These are phyloP conservation scores for Epicoccum sorghinum DNA, from an alignment of 2,329 filamentous ascomycete genomes.

Conservation along the genomic window DNA sequence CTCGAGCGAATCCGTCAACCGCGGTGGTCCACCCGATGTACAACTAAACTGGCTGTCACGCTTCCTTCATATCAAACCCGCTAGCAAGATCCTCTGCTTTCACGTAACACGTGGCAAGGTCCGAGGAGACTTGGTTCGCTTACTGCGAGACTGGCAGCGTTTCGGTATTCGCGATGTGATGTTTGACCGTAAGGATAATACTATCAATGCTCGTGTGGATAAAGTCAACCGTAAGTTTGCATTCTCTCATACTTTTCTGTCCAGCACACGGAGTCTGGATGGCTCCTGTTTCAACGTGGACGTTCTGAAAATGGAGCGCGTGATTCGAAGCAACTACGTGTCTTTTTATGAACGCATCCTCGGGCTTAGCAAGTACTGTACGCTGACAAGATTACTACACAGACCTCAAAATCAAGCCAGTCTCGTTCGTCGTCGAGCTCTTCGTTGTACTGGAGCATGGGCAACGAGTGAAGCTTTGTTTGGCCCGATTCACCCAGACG, in stretches of 20 bases:
- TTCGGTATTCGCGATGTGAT: slow-evolving; percentile 82
- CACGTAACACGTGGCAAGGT: slow-evolving; percentile 72
- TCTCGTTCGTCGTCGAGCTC: slow-evolving; percentile 85
- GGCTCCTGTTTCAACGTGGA: slow-evolving; percentile 8
- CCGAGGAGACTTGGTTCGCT: slow-evolving; percentile 75
- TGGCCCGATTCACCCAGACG: slow-evolving; percentile 87
- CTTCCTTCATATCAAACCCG: slow-evolving; percentile 88
- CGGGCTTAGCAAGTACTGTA: slow-evolving; percentile 3
- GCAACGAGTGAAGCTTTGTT: slow-evolving; percentile 74
- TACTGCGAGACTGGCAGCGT: slow-evolving; percentile 79
- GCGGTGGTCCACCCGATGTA: slow-evolving; percentile 47
- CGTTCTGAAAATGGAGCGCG: slow-evolving; percentile 17
- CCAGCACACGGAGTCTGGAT: no score
- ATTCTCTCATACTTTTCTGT: slow-evolving; percentile 9
- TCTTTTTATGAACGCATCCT: neutral
- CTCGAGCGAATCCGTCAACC: slow-evolving; percentile 56
- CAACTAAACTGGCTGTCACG: slow-evolving; percentile 82
- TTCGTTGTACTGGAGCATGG: slow-evolving; percentile 90
- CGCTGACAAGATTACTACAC: slow-evolving; percentile 9
- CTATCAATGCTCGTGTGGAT: slow-evolving; percentile 79
- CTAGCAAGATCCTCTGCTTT: slow-evolving; percentile 76
- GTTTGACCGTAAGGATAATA: slow-evolving; percentile 78
- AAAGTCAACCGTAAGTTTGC: slow-evolving; percentile 74
- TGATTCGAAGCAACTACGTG: slow-evolving; percentile 28
- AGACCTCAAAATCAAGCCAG: slow-evolving; percentile 84